Evolutionary conservation across 768 basidiomycete species (phyloP).

Genomic region (Pholiota microspora): DNA sequence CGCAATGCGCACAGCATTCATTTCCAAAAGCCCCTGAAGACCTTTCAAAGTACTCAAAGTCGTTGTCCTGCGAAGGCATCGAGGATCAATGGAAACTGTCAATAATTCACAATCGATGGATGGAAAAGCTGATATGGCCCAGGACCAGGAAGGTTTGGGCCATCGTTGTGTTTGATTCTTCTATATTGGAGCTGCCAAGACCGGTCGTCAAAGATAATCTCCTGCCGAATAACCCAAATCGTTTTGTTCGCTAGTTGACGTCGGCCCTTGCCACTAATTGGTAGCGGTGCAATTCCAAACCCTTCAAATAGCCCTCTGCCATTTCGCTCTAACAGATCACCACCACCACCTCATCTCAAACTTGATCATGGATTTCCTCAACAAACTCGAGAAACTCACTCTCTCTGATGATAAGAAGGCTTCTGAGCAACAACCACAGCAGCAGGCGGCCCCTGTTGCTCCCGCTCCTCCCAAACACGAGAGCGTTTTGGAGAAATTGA

Average conservation of each 20-base stretch:
- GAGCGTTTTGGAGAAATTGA: not conserved
- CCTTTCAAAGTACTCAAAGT: no score
- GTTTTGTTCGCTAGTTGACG: not conserved
- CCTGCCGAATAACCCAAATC: not conserved
- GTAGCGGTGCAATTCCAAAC: not conserved
- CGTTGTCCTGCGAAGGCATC: no score
- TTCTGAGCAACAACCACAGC: not conserved
- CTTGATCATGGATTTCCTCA: slow-evolving; percentile 15
- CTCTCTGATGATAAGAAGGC: slow-evolving; percentile 1
- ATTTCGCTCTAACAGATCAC: not conserved
- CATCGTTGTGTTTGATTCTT: not conserved
- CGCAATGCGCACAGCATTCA: no score
- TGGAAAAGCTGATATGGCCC: not conserved
- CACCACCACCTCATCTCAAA: not conserved
- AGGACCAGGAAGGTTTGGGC: not conserved
- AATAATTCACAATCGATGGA: not conserved
- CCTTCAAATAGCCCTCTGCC: not conserved
- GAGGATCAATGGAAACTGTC: no score
- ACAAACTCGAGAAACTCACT: slow-evolving; percentile 10
- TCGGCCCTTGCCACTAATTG: not conserved
- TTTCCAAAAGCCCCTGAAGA: no score
- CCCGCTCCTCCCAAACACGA: slow-evolving; percentile 1
- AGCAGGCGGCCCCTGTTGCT: not conserved
- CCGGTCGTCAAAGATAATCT: not conserved
- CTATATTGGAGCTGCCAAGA: not conserved